Percentiles rank a stretch among this genome's conserved stretches.
Conservation (phyloP, 2,329 filamentous ascomycete genomes). For the Didymella keratinophila region DNA sequence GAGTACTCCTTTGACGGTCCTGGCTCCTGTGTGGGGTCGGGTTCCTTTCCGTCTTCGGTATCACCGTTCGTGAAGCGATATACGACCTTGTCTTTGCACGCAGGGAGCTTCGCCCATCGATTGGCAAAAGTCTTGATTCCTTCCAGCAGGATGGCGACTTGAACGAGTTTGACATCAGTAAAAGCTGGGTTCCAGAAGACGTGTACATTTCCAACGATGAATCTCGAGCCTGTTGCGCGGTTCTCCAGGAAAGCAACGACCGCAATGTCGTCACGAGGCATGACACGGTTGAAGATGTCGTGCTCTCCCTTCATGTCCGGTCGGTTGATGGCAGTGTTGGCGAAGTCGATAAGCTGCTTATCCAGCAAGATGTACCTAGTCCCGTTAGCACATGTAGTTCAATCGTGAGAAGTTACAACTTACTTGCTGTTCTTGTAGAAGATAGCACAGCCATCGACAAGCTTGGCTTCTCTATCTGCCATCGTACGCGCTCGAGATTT, state of each 20-base stretch:
- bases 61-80: slow-evolving; percentile 59
- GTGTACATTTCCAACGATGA: slow-evolving; percentile 94
- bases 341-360: slow-evolving; percentile 93
- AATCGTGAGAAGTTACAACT: slow-evolving; percentile 25
- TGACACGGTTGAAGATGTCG: slow-evolving; percentile 97
- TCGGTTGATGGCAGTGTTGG: slow-evolving; percentile 88
- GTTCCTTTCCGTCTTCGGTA: slow-evolving; percentile 57
- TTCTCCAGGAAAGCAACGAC: slow-evolving; percentile 94
- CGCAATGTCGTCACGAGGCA: slow-evolving; percentile 97
- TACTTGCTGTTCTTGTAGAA: slow-evolving; percentile 94
- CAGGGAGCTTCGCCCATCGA: slow-evolving; percentile 79
- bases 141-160: slow-evolving; percentile 95
- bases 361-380: slow-evolving; percentile 80
- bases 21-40: slow-evolving; percentile 68
- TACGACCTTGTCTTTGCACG: slow-evolving; percentile 79
- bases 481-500: slow-evolving; percentile 91
- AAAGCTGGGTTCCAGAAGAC: slow-evolving; percentile 92
- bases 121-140: slow-evolving; percentile 86
- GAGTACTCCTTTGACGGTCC: slow-evolving; percentile 87
- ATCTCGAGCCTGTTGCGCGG: slow-evolving; percentile 82
- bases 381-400: slow-evolving; percentile 20
- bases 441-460: slow-evolving; percentile 95
- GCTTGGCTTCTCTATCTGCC: slow-evolving; percentile 84
- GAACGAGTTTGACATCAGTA: slow-evolving; percentile 94
- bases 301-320: slow-evolving; percentile 97